Evolutionary conservation across 371 early-diverging fungal genomes (phyloP), one percentile per base, ranked within the genome.

Genomic region (Umbelopsis sp.): DNA sequence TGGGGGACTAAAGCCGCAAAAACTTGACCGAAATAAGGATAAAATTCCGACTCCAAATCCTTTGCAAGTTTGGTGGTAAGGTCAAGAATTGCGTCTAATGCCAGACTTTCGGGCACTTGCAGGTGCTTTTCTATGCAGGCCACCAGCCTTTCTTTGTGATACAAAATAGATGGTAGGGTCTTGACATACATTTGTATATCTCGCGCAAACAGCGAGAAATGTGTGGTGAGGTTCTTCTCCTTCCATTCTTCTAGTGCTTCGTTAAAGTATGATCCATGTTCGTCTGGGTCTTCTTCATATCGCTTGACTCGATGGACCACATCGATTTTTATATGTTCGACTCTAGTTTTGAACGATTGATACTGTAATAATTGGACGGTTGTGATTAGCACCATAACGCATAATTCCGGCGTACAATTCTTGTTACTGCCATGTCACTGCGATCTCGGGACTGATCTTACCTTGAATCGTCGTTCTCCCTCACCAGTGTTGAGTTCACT

Each of bases 21-120:
- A 32, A 96, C 69, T 5, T 80, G 70, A 46, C 84, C 82, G 72
- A 93, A 94, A 72, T 91, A 89, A n/a, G 90, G 89, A 71, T 88
- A 91, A 37, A 97, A 90, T 69, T 98, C 98, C 11, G 91, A 92
- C 76, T 94, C 94, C 25, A 99, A 82, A 77, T 99, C 99, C 71
- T 89, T 91, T 10, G 95, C 93, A 37, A 99, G 80, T 37, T 90
- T 87, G 4, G 91, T 89, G 1, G 92, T 83, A 65, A 97, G 75
- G 67, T 92, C 88, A 65, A 95, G 74, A 6, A 94, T 67, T 12
- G 95, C 93, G 70, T 94, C 94, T 50, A 88, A 72, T 12, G 93
- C 91, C 67, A 91, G 66, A 45, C 81, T 85, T 65, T 86, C 80
- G 25, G 76, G 76, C 10, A 89, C 84, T 64, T 84, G 74, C 38